Conservation (phyloP, 306 rosid genomes). For the Oxytropis ochrocephala region DNA sequence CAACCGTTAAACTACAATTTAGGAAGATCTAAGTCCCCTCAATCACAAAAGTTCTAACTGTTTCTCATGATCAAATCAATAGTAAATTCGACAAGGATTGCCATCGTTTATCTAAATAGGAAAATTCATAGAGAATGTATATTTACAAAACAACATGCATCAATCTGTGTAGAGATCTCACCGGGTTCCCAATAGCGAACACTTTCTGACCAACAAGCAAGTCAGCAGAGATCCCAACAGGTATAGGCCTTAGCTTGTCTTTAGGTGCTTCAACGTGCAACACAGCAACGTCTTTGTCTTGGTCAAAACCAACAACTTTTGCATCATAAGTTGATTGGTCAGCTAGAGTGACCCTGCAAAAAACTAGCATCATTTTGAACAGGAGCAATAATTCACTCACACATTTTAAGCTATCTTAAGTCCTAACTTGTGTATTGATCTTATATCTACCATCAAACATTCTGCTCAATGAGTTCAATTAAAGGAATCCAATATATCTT, state of each 20-base stretch:
- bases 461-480: neutral
- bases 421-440: neutral
- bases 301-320: slow-evolving; percentile 90
- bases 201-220: slow-evolving; percentile 99
- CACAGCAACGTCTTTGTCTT: slow-evolving; percentile 98
- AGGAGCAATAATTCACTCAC: slow-evolving; percentile 16
- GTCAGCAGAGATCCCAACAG: slow-evolving; percentile 81
- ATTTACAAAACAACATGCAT: neutral
- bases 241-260: slow-evolving; percentile 82
- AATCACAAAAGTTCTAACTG: neutral
- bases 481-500: neutral
- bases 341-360: slow-evolving; percentile 89
- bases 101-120: neutral
- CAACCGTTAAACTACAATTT: neutral
- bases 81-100: slow-evolving; percentile 5
- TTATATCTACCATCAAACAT: neutral
- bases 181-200: slow-evolving; percentile 96
- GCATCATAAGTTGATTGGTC: slow-evolving; percentile 93
- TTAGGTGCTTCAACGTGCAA: slow-evolving; percentile 81
- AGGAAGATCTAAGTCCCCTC: neutral
- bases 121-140: neutral
- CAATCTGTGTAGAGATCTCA: slow-evolving; percentile 32
- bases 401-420: slow-evolving; percentile 15
- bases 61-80: neutral
- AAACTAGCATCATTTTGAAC: slow-evolving; percentile 39